Evolutionary conservation across 208 protist species (phyloP).

Genomic region (Wallacemonas sp.): DNA sequence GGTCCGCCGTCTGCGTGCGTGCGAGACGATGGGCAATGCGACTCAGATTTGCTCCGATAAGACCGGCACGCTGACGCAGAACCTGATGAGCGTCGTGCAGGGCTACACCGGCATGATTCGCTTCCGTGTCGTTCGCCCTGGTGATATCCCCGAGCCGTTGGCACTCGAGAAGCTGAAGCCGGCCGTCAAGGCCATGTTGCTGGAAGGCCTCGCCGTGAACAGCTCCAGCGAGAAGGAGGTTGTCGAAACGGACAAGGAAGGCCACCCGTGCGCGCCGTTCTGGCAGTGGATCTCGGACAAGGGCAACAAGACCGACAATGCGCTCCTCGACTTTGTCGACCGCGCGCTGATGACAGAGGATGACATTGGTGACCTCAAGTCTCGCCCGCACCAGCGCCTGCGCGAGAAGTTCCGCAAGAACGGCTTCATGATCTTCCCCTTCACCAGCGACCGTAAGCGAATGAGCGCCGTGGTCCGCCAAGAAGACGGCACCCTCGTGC

Average conservation of each 20-base stretch:
- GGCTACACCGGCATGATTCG: slow-evolving; percentile 70
- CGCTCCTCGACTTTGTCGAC: slow-evolving; percentile 80
- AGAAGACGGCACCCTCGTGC: slow-evolving; percentile 45
- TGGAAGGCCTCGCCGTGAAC: slow-evolving; percentile 68
- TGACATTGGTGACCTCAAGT: slow-evolving; percentile 31
- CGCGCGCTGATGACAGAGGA: slow-evolving; percentile 36
- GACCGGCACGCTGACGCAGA: slow-evolving; percentile 98
- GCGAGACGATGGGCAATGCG: slow-evolving; percentile 98
- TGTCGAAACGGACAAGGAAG: slow-evolving; percentile 36
- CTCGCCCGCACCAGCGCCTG: slow-evolving; percentile 58
- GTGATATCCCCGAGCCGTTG: slow-evolving; percentile 51
- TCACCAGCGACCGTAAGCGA: slow-evolving; percentile 88
- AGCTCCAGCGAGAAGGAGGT: slow-evolving; percentile 82
- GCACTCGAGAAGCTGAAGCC: slow-evolving; percentile 22
- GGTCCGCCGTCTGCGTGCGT: slow-evolving; percentile 96
- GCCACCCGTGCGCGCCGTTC: slow-evolving; percentile 29
- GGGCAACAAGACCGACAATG: slow-evolving; percentile 90
- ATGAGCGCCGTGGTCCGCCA: slow-evolving; percentile 76
- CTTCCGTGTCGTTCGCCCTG: slow-evolving; percentile 52
- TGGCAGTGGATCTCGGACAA: slow-evolving; percentile 73
- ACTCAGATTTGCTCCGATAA: slow-evolving; percentile 99
- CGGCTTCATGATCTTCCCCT: slow-evolving; percentile 78
- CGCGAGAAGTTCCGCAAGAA: slow-evolving; percentile 36
- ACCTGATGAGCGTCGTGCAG: slow-evolving; percentile 97
- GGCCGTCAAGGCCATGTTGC: slow-evolving; percentile 19